A percentile compares a stretch with the other conserved stretches of the same genome.
These are phyloP conservation scores for Musa beccarii DNA, from an alignment of 176 grass and related monocot species.

Conservation along the genomic window DNA sequence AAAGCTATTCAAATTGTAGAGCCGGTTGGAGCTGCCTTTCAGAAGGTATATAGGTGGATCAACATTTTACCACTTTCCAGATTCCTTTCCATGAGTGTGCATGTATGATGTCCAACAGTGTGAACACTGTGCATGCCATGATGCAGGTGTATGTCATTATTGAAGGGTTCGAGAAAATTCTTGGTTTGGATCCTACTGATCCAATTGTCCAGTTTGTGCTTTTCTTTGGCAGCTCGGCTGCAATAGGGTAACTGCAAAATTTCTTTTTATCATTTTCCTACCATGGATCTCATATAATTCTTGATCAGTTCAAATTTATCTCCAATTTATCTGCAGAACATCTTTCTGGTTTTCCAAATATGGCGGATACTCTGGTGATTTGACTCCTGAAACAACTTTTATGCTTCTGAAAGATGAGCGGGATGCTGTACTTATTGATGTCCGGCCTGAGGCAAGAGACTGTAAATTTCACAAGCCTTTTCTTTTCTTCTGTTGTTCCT, in stretches of 20 bases:
- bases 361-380: conserved; percentile 74
- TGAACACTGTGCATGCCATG: not conserved
- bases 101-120: not conserved
- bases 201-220: conserved; percentile 62
- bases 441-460: conserved; percentile 98
- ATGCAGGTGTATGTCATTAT: conserved; percentile 49
- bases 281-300: not conserved
- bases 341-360: conserved; percentile 70
- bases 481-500: conserved; percentile 33
- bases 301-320: conserved; percentile 19
- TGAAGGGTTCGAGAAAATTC: conserved; percentile 76
- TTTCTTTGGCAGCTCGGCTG: conserved; percentile 63
- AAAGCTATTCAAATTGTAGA: conserved; percentile 44
- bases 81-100: not conserved
- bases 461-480: conserved; percentile 89
- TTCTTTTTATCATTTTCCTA: not conserved
- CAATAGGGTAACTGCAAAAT: conserved; percentile 44
- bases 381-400: conserved; percentile 66
- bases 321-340: conserved; percentile 33
- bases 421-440: conserved; percentile 89
- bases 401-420: conserved; percentile 60
- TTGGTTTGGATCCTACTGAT: conserved; percentile 86
- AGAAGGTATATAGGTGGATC: conserved; percentile 45
- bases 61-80: not conserved
- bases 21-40: conserved; percentile 60